phyloP scores from a whole-genome alignment of 2,329 filamentous ascomycete genomes.

The Verticillium albo-atrum region DNA sequence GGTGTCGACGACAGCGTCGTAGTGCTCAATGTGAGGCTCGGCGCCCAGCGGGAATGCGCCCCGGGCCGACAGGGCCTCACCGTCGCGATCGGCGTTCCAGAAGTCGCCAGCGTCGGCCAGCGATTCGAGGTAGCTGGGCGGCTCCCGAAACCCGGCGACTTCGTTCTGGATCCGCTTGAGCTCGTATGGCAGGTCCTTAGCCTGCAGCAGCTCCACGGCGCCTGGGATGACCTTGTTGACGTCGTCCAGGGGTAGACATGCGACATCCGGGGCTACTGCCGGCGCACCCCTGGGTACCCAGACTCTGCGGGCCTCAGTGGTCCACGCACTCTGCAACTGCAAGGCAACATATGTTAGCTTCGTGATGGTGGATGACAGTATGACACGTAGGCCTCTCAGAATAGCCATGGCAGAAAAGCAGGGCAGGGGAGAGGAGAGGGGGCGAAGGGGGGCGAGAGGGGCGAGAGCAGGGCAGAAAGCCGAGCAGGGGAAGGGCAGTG shows the following conservation, averaged over 20 bases:
- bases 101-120: constrained; percentile 21
- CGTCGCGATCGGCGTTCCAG: constrained; percentile 24
- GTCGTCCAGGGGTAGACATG: constrained; percentile 15
- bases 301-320: neutral
- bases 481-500: neutral
- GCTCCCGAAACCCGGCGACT: constrained; percentile 7
- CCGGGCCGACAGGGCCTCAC: constrained; percentile 16
- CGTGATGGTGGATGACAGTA: neutral
- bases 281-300: neutral
- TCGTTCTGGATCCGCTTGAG: constrained; percentile 12
- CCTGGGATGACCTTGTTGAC: constrained; percentile 18
- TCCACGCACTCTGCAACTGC: neutral
- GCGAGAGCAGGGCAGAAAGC: neutral
- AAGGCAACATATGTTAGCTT: neutral
- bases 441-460: too few species aligned
- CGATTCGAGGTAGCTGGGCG: constrained; percentile 17
- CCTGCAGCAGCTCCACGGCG: constrained; percentile 14
- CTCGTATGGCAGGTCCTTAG: constrained; percentile 10
- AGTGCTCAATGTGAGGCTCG: constrained; percentile 20
- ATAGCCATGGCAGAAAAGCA: too few species aligned
- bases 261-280: neutral
- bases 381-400: too few species aligned
- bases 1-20: constrained; percentile 21
- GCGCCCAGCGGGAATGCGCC: constrained; percentile 26
- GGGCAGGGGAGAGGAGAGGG: too few species aligned